Evolutionary conservation across 345 rosid species (phyloP).

Genomic region (Jatropha curcas): DNA sequence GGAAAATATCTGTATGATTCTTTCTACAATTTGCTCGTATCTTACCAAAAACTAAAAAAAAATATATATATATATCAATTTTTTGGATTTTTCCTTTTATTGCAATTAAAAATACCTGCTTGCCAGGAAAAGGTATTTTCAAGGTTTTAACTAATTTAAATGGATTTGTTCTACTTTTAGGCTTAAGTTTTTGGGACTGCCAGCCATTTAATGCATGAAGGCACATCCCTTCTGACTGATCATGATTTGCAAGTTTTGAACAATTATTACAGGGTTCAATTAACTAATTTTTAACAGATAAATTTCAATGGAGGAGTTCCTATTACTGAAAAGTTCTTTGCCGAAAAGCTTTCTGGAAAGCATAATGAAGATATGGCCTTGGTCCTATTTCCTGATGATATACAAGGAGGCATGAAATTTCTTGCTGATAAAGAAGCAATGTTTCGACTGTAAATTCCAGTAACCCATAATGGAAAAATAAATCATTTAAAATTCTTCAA

Average conservation of each 20-base stretch:
- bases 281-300: neutral
- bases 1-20: no score
- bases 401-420: constrained; percentile 31
- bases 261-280: neutral
- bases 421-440: constrained; percentile 38
- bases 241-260: no score
- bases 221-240: no score
- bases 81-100: no score
- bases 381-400: constrained; percentile 33
- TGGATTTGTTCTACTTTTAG: no score
- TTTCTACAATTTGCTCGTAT: no score
- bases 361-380: constrained; percentile 35
- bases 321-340: constrained; percentile 38
- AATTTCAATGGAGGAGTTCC: constrained; percentile 39
- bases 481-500: neutral
- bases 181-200: no score
- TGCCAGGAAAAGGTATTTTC: no score
- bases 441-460: constrained; percentile 30
- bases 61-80: no score
- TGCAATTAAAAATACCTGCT: no score
- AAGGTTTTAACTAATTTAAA: no score
- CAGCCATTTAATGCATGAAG: neutral
- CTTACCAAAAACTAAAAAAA: no score
- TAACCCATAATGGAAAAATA: neutral
- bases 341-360: constrained; percentile 39